phyloP scores from a whole-genome alignment of 441 rosid genomes.

The Sinapis alba region DNA sequence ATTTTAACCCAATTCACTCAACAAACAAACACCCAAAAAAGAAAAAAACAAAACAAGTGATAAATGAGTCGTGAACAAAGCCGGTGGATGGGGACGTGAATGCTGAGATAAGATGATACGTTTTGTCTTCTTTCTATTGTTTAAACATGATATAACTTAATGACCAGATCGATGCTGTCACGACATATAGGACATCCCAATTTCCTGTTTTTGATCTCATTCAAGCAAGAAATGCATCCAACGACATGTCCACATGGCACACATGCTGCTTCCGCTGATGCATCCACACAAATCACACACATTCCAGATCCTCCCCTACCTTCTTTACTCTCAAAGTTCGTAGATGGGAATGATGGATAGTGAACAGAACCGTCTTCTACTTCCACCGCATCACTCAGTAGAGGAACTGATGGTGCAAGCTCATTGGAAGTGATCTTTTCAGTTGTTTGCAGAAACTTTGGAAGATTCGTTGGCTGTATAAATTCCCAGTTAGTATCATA shows the following conservation, averaged over 20 bases:
- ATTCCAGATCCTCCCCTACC: conserved; percentile 43
- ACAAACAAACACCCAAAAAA: neutral
- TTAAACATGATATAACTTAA: conserved; percentile 65
- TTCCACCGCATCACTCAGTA: neutral
- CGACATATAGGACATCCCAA: conserved; percentile 92
- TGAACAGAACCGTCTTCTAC: neutral
- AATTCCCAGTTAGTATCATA: conserved; percentile 19
- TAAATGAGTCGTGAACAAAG: neutral
- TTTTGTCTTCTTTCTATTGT: conserved; percentile 22
- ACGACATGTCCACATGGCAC: conserved; percentile 90
- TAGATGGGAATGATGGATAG: neutral
- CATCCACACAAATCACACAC: conserved; percentile 77
- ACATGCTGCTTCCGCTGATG: conserved; percentile 78
- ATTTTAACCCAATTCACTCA: too few relatives aligned
- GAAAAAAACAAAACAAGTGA: too few relatives aligned
- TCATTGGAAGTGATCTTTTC: conserved; percentile 45
- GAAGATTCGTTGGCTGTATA: conserved; percentile 57
- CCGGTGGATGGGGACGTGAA: neutral
- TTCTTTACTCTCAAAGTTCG: conserved; percentile 36
- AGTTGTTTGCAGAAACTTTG: conserved; percentile 49
- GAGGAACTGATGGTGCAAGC: conserved; percentile 14
- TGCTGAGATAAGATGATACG: neutral
- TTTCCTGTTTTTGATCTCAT: conserved; percentile 63
- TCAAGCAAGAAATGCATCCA: conserved; percentile 83
- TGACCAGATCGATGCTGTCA: conserved; percentile 64